Percentiles rank a stretch among this genome's conserved stretches.
Evolutionary conservation across 2,329 filamentous ascomycete species (phyloP).

Genomic region (Ophiostoma angusticollis): DNA sequence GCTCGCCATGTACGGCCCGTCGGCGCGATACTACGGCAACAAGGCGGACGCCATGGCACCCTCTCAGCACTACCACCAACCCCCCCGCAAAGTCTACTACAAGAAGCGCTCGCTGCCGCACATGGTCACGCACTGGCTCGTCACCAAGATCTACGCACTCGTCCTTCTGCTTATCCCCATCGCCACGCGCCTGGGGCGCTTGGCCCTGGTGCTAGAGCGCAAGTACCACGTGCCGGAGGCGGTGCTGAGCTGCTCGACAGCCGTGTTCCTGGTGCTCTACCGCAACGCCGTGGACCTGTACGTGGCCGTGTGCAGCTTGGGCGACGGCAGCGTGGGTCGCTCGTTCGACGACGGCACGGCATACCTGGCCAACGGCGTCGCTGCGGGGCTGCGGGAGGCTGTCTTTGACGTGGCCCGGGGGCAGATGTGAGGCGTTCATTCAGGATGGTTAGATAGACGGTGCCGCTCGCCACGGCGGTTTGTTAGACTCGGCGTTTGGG

Average conservation of each 20-base stretch:
- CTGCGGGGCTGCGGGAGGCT: conserved; percentile 17
- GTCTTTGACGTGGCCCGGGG: conserved; percentile 12
- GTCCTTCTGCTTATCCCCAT: conserved; percentile 11
- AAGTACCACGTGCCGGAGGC: conserved; percentile 13
- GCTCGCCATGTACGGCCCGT: conserved; percentile 3
- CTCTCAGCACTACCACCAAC: no score
- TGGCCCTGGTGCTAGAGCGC: conserved; percentile 12
- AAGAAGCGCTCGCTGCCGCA: conserved; percentile 11
- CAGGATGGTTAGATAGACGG: no score
- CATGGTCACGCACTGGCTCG: conserved; percentile 12
- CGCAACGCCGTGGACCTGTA: conserved; percentile 9
- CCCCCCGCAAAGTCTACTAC: neutral
- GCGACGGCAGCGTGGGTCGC: conserved; percentile 13
- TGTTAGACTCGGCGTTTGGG: no score
- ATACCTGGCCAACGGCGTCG: conserved; percentile 14
- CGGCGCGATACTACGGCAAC: no score
- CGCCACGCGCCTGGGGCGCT: neutral
- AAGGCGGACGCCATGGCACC: conserved; percentile 1
- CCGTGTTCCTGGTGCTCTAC: conserved; percentile 5
- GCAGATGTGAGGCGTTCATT: conserved; percentile 15
- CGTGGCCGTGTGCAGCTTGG: conserved; percentile 10
- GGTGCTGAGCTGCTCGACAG: conserved; percentile 7
- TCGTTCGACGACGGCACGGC: conserved; percentile 15
- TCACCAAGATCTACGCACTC: conserved; percentile 11
- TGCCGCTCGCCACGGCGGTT: no score